Percentiles rank a stretch among this genome's conserved stretches.
Conservation (phyloP, 2,329 filamentous ascomycete genomes). For the Ophiostoma sp. region DNA sequence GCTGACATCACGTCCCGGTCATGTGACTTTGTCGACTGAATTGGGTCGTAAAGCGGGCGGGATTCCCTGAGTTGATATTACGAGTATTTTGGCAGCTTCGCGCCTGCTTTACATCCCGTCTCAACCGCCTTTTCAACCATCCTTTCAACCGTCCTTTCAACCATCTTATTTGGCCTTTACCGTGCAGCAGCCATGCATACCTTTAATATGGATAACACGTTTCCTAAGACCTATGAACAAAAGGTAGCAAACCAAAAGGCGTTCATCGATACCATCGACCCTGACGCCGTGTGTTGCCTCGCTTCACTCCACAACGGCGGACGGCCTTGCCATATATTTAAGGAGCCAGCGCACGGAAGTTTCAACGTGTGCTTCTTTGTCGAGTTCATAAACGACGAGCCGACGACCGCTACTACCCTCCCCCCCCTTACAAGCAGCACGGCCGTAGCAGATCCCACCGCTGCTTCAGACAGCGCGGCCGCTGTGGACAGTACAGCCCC, state of each 20-base stretch:
- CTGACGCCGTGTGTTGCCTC: background rate
- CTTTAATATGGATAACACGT: background rate
- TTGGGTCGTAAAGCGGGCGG: too few relatives aligned
- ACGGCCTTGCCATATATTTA: background rate
- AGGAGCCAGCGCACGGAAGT: background rate
- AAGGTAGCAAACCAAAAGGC: background rate
- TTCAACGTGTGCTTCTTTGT: slow-evolving; percentile 7
- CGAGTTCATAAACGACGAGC: background rate
- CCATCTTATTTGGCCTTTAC: slow-evolving; percentile 1
- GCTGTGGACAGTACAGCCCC: too few relatives aligned
- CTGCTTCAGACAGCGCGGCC: too few relatives aligned
- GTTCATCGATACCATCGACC: background rate
- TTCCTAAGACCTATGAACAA: background rate
- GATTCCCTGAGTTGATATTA: too few relatives aligned
- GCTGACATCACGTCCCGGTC: too few relatives aligned
- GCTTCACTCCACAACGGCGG: slow-evolving; percentile 1
- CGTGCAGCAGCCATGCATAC: background rate
- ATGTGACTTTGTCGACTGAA: too few relatives aligned
- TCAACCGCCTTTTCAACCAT: too few relatives aligned
- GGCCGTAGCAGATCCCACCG: background rate
- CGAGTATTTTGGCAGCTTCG: too few relatives aligned
- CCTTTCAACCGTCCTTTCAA: too few relatives aligned
- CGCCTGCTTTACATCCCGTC: too few relatives aligned
- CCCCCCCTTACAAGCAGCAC: background rate
- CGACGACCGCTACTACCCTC: background rate